These are phyloP conservation scores for Pseudocercospora fuligena DNA, from an alignment of 2,329 filamentous ascomycete genomes.

Conservation along the genomic window DNA sequence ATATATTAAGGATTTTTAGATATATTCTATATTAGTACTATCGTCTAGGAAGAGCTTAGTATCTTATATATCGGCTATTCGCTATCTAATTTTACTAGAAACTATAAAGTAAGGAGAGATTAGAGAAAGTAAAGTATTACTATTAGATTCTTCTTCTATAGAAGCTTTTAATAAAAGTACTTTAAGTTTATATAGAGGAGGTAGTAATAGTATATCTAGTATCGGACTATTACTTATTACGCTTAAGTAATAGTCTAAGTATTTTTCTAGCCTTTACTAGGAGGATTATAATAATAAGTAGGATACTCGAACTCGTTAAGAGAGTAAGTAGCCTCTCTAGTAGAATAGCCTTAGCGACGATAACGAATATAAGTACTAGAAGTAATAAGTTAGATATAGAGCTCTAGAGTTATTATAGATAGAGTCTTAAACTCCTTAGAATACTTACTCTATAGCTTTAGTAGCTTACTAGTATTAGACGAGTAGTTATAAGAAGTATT, in stretches of 20 bases:
- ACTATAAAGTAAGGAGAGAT: not conserved
- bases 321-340: not conserved
- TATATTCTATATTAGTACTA: too few species aligned
- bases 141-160: not conserved
- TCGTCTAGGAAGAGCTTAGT: too few species aligned
- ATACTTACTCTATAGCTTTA: not conserved
- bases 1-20: too few species aligned
- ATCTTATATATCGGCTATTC: not conserved
- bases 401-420: not conserved
- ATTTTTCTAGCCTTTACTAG: not conserved
- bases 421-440: too few species aligned
- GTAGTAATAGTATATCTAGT: not conserved
- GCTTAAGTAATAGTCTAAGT: not conserved
- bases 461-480: not conserved
- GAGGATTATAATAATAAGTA: not conserved
- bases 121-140: not conserved
- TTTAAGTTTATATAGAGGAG: not conserved
- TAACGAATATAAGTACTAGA: not conserved
- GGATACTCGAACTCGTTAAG: not conserved
- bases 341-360: not conserved
- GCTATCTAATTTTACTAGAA: not conserved
- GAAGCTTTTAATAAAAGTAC: not conserved
- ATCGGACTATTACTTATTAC: not conserved
- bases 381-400: not conserved
- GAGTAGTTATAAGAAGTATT: not conserved